phyloP scores from a whole-genome alignment of 2,329 filamentous ascomycete genomes.

The Zopfia rhizophila region DNA sequence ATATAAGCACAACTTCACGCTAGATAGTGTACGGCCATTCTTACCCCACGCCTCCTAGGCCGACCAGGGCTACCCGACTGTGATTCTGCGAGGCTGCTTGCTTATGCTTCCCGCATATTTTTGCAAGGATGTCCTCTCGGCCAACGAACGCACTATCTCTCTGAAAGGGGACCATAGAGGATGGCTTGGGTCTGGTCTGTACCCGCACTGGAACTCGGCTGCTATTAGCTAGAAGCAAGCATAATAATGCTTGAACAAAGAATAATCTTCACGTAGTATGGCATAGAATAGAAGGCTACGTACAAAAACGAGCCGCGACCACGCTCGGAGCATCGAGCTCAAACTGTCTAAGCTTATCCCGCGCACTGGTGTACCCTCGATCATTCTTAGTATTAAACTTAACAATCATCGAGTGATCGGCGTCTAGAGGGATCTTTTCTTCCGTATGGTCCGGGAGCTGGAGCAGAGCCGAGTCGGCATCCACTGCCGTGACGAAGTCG shows the following conservation, averaged over 20 bases:
- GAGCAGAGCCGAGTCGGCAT: conserved; percentile 17
- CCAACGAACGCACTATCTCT: conserved; percentile 1
- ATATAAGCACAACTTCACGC: too few species aligned
- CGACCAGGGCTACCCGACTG: too few species aligned
- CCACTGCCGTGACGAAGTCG: conserved; percentile 12
- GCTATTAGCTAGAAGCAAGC: too few species aligned
- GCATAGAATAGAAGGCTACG: conserved; percentile 7
- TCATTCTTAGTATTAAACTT: conserved; percentile 31
- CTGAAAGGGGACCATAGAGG: conserved; percentile 2
- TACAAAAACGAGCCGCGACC: conserved; percentile 9
- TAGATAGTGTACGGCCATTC: too few species aligned
- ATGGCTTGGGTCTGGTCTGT: conserved; percentile 2
- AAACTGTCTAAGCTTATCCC: conserved; percentile 1
- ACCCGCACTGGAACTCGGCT: not conserved
- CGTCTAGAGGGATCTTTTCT: conserved; percentile 28
- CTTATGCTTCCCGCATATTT: not conserved
- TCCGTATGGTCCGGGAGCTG: conserved; percentile 31
- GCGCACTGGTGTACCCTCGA: conserved; percentile 8
- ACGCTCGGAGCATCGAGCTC: conserved; percentile 7
- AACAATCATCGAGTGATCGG: conserved; percentile 36
- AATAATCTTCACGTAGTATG: too few species aligned
- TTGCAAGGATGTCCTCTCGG: conserved; percentile 1
- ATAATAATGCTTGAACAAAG: too few species aligned
- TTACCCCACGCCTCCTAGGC: too few species aligned
- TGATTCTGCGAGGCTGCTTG: too few species aligned